Conservation (phyloP, 2,329 filamentous ascomycete genomes). For the Penicillium psychrosexuale region DNA sequence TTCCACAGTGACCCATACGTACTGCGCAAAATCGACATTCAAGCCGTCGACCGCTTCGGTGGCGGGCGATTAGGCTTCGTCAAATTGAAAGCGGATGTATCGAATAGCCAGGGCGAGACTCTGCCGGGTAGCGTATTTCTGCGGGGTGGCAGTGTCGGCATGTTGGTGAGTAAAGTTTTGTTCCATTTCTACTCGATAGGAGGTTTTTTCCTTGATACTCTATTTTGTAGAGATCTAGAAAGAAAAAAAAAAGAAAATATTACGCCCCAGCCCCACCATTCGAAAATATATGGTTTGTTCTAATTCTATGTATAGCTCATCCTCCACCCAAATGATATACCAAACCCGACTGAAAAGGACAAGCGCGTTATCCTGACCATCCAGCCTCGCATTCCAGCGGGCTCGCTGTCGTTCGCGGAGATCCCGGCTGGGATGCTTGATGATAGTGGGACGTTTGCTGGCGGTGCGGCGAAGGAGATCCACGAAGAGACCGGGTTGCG, state of each 20-base stretch:
- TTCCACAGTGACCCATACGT: conserved; percentile 53
- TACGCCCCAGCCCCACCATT: background rate
- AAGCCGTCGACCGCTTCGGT: conserved; percentile 55
- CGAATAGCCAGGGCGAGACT: conserved; percentile 50
- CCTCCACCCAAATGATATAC: conserved; percentile 52
- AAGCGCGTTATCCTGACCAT: conserved; percentile 55
- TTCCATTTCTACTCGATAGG: background rate
- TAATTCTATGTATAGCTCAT: conserved; percentile 44
- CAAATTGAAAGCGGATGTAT: conserved; percentile 55
- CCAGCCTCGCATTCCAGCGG: conserved; percentile 57
- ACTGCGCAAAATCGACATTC: conserved; percentile 53
- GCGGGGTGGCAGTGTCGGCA: conserved; percentile 57
- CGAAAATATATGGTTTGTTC: background rate
- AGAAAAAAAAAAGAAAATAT: background rate
- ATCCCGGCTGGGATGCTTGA: conserved; percentile 62
- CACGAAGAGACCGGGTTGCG: conserved; percentile 56
- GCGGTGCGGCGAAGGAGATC: conserved; percentile 57
- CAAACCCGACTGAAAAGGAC: conserved; percentile 37
- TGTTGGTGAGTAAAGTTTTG: conserved; percentile 46
- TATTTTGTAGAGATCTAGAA: background rate
- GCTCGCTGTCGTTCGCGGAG: conserved; percentile 54
- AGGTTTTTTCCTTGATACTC: background rate
- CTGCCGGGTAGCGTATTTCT: conserved; percentile 58
- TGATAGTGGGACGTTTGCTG: conserved; percentile 51
- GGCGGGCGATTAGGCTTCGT: conserved; percentile 53